phyloP scores from a whole-genome alignment of 257 asterid species.

The Apocynum venetum region DNA sequence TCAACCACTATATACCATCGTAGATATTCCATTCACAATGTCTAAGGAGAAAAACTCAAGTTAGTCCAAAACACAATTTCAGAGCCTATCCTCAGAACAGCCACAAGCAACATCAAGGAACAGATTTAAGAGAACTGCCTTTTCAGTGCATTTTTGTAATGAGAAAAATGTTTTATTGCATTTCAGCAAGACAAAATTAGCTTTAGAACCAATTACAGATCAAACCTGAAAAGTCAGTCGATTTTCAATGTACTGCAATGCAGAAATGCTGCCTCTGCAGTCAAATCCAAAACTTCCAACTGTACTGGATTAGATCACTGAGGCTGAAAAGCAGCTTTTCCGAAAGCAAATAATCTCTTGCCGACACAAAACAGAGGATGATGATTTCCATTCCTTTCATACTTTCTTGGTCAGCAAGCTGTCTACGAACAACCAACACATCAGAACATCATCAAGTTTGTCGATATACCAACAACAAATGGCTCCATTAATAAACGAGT shows the following conservation, averaged over 20 bases:
- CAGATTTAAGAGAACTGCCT: not conserved
- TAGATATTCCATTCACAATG: not conserved
- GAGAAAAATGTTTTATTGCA: not conserved
- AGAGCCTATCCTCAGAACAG: not conserved
- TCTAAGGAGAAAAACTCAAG: not conserved
- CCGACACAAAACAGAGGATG: constrained; percentile 1
- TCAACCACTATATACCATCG: not conserved
- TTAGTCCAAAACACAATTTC: not conserved
- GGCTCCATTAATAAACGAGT: constrained; percentile 93
- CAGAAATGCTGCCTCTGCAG: not conserved
- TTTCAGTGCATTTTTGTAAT: not conserved
- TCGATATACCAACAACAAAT: constrained; percentile 80
- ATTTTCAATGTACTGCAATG: not conserved
- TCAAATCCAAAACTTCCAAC: not conserved
- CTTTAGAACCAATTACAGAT: not conserved
- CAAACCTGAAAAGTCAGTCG: constrained; percentile 16
- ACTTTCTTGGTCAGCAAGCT: constrained; percentile 10
- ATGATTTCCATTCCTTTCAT: constrained; percentile 6
- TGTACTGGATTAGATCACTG: not conserved
- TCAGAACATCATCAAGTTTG: constrained; percentile 86
- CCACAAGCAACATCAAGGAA: constrained; percentile 1
- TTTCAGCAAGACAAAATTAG: not conserved
- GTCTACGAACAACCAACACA: constrained; percentile 6
- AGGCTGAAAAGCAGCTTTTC: not conserved
- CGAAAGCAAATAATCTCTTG: constrained; percentile 5